Base-by-base conservation (phyloP, 1,139 yeast species). In the Candida sp. region DNA sequence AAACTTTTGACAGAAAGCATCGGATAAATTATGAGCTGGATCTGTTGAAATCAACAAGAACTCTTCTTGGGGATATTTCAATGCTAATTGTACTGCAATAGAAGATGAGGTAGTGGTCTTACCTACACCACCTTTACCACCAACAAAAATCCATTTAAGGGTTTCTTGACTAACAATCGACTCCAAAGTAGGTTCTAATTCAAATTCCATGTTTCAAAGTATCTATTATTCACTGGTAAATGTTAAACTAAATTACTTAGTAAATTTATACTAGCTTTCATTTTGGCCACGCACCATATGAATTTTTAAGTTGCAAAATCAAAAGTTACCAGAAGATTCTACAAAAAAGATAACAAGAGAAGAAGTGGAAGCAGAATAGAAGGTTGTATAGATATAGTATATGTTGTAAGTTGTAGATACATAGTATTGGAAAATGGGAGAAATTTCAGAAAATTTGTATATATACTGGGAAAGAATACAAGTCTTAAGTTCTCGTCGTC, bases 51-150 rank as follows among this genome's bases (percentile, higher is more conserved):
- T 93, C 57, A 93, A 73, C 49, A 93, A 73, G 52, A 90, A 95
- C 56, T 87, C 84, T 52, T 88, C 91, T 27, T 79, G 63, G 42
- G 95, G 93, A 60, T 88, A 84, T 45, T 87, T 82, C 47, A 89
- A 70, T 3, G 95, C 93, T 60, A 86, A 72, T 67, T 93, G 98
- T 47, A 91, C 87, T 23, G 99, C 96, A 53, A 93, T 79, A 21
- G 98, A 90, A 41, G 97, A 91, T 1, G 98, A 91, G 3, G 97
- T 88, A 37, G 99, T 93, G 53, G 99, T 93, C 65, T 93, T 93
- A 55, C 99, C 99, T 34, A 93, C 99, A 67, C 99, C 99, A 63
- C 99, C 99, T 73, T 93, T 93, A 56, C 99, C 99, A 49, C 99
- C 99, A 36, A 91, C 98, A 60, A 93, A 93, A 52, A 93, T 87